phyloP scores from a whole-genome alignment of 2,329 filamentous ascomycete species.

The Neofusicoccum sp. region DNA sequence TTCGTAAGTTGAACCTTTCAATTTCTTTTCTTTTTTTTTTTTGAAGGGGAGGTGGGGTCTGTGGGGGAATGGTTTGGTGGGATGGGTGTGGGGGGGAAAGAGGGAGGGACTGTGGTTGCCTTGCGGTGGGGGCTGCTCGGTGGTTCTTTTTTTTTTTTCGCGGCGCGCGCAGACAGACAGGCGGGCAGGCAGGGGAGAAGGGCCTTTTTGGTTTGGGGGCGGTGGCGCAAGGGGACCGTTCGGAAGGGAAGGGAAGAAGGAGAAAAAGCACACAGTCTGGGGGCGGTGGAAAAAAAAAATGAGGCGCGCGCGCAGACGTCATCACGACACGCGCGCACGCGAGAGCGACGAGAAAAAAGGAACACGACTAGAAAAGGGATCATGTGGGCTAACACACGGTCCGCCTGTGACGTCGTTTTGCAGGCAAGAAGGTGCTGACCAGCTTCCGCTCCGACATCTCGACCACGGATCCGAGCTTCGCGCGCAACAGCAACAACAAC shows the following conservation, averaged over 20 bases:
- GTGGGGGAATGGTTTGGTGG: neutral
- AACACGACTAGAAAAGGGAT: neutral
- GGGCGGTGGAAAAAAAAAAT: neutral
- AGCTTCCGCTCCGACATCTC: slow-evolving; percentile 7
- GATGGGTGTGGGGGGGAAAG: neutral
- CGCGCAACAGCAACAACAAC: neutral
- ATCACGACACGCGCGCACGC: neutral
- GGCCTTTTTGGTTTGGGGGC: too few species aligned
- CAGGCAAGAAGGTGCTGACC: slow-evolving; percentile 3
- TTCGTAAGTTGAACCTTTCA: too few species aligned
- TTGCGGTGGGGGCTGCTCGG: neutral
- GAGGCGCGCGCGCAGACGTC: neutral
- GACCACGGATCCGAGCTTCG: slow-evolving; percentile 9
- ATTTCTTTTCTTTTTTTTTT: neutral
- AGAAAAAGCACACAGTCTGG: too few species aligned
- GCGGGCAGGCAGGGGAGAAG: neutral
- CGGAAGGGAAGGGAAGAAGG: neutral
- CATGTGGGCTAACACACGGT: neutral
- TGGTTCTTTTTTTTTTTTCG: neutral
- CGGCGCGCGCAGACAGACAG: neutral
- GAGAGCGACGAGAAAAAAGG: neutral
- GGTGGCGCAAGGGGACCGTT: too few species aligned
- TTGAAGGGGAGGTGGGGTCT: neutral
- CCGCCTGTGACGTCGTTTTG: neutral
- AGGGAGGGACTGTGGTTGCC: neutral